phyloP scores from a whole-genome alignment of 208 protist species.

The Naegleria fowleri region DNA sequence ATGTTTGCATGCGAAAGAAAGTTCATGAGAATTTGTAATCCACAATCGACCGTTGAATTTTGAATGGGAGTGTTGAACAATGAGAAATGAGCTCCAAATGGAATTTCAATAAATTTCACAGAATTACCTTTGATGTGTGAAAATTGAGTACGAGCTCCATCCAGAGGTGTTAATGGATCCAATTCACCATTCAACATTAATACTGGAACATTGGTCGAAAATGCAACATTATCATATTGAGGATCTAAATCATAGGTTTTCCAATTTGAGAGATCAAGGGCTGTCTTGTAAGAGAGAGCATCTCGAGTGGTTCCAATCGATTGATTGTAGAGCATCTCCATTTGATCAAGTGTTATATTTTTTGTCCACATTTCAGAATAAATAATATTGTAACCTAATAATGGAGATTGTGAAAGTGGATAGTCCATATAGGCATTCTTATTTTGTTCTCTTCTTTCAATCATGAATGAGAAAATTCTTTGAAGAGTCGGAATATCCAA shows the following conservation, averaged over 20 bases:
- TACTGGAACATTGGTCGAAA: background rate
- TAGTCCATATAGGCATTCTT: background rate
- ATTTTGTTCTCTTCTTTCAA: background rate
- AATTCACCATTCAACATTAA: slow-evolving; percentile 1
- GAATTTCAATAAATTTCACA: background rate
- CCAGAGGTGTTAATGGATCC: background rate
- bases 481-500: background rate
- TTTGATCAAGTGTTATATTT: background rate
- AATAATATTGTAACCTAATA: background rate
- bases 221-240: background rate
- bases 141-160: background rate
- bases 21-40: background rate
- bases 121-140: background rate
- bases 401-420: background rate
- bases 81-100: background rate
- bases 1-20: background rate
- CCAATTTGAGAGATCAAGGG: background rate
- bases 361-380: background rate
- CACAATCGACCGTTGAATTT: background rate
- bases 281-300: background rate
- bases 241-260: background rate
- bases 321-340: background rate
- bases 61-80: background rate
- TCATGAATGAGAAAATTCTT: background rate
- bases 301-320: background rate